phyloP scores from a whole-genome alignment of 2,329 filamentous ascomycete genomes.

The Claviceps sp. region DNA sequence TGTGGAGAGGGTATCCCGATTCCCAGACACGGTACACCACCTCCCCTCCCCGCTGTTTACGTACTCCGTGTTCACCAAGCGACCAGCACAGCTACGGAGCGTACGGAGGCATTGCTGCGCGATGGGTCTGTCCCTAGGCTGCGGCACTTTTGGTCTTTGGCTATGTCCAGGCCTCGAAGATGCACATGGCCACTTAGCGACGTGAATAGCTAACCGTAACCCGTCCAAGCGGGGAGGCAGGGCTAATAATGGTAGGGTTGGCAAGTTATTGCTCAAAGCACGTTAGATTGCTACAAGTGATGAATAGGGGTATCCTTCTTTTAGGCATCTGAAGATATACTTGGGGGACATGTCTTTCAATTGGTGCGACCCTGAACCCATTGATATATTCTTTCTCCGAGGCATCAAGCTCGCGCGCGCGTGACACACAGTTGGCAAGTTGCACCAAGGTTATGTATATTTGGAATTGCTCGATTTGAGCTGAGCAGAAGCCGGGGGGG shows the following conservation, averaged over 20 bases:
- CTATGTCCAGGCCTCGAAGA: background rate
- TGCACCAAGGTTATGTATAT: background rate
- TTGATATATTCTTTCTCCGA: background rate
- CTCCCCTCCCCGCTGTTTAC: no score
- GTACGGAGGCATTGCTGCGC: no score
- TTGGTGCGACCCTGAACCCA: background rate
- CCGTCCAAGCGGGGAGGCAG: no score
- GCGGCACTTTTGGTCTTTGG: background rate
- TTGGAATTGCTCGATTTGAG: background rate
- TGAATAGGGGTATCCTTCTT: no score
- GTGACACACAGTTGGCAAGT: background rate
- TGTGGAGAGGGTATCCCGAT: no score
- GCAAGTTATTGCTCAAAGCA: no score
- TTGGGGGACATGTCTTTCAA: background rate
- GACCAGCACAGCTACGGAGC: no score
- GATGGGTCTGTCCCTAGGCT: no score
- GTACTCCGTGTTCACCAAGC: no score
- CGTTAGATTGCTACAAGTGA: no score
- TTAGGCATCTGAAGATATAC: background rate
- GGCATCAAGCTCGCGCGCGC: background rate
- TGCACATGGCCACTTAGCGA: background rate
- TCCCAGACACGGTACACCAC: no score
- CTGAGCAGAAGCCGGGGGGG: background rate
- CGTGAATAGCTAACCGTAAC: background rate
- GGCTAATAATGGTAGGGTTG: no score